Conservation (phyloP, 2,329 filamentous ascomycete genomes). For the Cytospora chrysosperma region DNA sequence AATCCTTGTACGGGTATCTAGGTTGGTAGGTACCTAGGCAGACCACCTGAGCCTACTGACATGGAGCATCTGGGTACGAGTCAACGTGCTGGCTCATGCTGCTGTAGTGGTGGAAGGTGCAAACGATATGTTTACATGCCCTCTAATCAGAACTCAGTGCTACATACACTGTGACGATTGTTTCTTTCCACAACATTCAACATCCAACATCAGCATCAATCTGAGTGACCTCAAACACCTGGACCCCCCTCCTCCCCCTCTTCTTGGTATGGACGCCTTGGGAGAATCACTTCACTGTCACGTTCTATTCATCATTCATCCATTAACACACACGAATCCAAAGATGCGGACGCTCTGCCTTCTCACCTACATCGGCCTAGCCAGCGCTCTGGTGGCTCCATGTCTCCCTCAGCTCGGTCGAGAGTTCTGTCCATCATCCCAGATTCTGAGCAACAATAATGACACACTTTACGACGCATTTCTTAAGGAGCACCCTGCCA, state of each 20-base stretch:
- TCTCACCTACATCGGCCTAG: not conserved
- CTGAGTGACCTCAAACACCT: not conserved
- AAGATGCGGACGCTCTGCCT: not conserved
- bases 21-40: not conserved
- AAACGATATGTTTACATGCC: too few relatives aligned
- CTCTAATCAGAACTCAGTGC: too few relatives aligned
- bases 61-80: not conserved
- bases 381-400: constrained; percentile 7
- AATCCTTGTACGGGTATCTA: too few relatives aligned
- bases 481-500: not conserved
- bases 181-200: too few relatives aligned
- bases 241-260: too few relatives aligned
- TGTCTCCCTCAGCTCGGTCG: not conserved
- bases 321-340: not conserved
- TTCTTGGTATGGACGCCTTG: too few relatives aligned
- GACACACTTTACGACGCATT: not conserved
- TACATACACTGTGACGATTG: too few relatives aligned
- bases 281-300: not conserved
- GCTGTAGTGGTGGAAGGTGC: too few relatives aligned
- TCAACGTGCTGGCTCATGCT: not conserved
- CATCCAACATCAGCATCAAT: too few relatives aligned
- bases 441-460: not conserved
- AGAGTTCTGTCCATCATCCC: constrained; percentile 2
- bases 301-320: not conserved
- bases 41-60: too few relatives aligned